These are phyloP conservation scores for Biscogniauxia sp. DNA, from an alignment of 2,329 filamentous ascomycete genomes.

Conservation along the genomic window DNA sequence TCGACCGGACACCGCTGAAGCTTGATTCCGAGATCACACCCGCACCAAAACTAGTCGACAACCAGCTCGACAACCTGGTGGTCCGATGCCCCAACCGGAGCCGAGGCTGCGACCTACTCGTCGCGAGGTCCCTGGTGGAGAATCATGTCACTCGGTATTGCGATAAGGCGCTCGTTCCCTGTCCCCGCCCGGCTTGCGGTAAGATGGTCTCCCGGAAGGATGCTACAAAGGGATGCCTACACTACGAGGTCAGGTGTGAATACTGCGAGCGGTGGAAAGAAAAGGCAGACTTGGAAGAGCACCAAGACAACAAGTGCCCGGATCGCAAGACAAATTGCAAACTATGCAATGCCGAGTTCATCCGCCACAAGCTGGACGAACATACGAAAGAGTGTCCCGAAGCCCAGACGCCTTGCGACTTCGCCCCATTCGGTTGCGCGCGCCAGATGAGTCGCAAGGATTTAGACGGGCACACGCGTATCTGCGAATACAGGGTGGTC, in stretches of 20 bases:
- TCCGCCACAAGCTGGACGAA: conserved; percentile 43
- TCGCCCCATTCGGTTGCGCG: conserved; percentile 48
- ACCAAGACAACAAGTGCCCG: conserved; percentile 42
- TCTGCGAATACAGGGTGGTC: conserved; percentile 52
- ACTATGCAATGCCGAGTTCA: conserved; percentile 45
- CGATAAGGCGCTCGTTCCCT: conserved; percentile 53
- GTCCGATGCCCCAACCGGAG: conserved; percentile 57
- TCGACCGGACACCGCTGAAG: conserved; percentile 50
- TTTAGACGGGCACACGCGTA: conserved; percentile 44
- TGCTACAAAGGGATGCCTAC: conserved; percentile 52
- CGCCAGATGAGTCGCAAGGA: conserved; percentile 38
- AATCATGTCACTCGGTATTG: conserved; percentile 58
- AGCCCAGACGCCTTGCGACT: conserved; percentile 43
- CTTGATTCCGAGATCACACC: conserved; percentile 30
- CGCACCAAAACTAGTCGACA: conserved; percentile 50
- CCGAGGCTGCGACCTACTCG: conserved; percentile 48
- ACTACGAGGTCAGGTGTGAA: conserved; percentile 50
- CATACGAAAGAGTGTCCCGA: conserved; percentile 50
- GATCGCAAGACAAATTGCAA: conserved; percentile 49
- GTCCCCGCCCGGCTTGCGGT: conserved; percentile 51
- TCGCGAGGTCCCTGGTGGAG: conserved; percentile 53
- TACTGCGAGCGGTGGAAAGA: conserved; percentile 52
- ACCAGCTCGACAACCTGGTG: conserved; percentile 58
- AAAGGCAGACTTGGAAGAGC: conserved; percentile 46
- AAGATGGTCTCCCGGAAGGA: conserved; percentile 52